Percentiles rank a stretch among this genome's conserved stretches.
Conservation (phyloP, 176 grass and related monocot genomes). For the Juncus inflexus region DNA sequence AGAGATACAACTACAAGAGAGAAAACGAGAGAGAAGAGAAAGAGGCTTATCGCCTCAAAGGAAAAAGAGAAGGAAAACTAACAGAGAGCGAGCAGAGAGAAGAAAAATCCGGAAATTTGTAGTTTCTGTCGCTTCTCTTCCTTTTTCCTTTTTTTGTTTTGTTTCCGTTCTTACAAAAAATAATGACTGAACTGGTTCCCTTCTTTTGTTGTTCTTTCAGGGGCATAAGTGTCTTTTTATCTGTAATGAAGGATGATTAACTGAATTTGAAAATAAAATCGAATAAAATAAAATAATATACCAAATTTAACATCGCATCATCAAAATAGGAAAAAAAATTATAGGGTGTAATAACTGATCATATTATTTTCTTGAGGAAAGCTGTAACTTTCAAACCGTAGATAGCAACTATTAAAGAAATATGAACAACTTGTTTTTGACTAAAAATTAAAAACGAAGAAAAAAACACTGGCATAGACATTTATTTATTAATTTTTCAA, state of each 20-base stretch:
- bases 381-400: neutral
- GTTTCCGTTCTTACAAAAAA: no score
- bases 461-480: no score
- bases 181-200: no score
- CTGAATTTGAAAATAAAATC: neutral
- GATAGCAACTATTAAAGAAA: neutral
- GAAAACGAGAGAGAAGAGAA: constrained; percentile 19
- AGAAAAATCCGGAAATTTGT: neutral
- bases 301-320: no score
- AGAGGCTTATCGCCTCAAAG: constrained; percentile 9
- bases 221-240: no score
- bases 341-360: neutral
- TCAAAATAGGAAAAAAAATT: neutral
- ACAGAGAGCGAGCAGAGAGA: neutral
- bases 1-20: constrained; percentile 14
- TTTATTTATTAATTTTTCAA: no score
- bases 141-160: no score
- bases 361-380: neutral
- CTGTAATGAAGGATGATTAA: neutral
- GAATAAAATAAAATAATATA: no score
- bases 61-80: constrained; percentile 12
- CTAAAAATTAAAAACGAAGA: neutral
- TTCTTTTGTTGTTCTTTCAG: no score
- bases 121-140: no score
- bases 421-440: neutral